Evolutionary conservation across 768 basidiomycete genomes (phyloP).

Genomic region (Suillus clintonianus): DNA sequence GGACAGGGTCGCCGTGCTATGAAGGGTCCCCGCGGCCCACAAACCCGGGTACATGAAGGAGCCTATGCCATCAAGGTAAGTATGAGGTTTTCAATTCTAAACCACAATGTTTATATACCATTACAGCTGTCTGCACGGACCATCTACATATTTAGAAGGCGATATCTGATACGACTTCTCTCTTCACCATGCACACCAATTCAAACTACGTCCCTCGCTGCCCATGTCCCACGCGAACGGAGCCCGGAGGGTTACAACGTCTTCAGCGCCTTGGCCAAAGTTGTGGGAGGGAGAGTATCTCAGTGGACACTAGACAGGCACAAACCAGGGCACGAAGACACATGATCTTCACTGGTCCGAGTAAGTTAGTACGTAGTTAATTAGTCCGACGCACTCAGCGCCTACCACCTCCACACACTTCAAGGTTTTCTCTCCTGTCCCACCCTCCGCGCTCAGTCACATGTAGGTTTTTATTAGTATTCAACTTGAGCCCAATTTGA

Average conservation of each 20-base stretch:
- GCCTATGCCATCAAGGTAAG: constrained; percentile 61
- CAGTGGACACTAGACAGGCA: background rate
- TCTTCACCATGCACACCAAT: too few relatives aligned
- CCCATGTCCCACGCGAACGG: background rate
- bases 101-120: constrained; percentile 40
- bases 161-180: background rate
- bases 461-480: background rate
- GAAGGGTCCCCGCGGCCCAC: constrained; percentile 54
- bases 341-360: background rate
- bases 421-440: background rate
- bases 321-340: background rate
- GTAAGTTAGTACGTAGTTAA: background rate
- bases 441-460: background rate
- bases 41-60: constrained; percentile 53
- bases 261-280: background rate
- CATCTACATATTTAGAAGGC: constrained; percentile 11
- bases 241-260: background rate
- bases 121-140: constrained; percentile 25
- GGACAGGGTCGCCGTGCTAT: constrained; percentile 78
- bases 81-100: too few relatives aligned
- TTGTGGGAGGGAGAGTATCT: too few relatives aligned
- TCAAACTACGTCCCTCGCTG: background rate
- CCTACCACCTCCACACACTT: background rate
- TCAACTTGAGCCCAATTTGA: background rate
- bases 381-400: background rate